Evolutionary conservation across 345 rosid species (phyloP), one percentile per base, ranked within the genome.

Genomic region (Microthlaspi erraticum): DNA sequence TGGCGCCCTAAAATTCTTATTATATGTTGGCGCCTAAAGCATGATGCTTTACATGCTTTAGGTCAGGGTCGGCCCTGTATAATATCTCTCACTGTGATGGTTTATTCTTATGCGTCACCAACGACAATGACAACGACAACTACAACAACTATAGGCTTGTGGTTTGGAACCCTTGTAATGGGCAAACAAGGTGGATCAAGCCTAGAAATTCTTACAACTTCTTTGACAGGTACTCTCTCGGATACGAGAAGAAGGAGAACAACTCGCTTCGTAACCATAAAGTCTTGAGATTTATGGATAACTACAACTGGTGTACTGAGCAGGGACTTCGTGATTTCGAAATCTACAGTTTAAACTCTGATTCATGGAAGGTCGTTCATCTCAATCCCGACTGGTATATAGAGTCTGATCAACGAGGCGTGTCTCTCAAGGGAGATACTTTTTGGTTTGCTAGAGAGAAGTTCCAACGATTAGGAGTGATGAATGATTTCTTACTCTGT

Each of bases 291-390:
- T 26, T 26, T 26, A 26, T 26, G 20, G 12, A 38, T 38, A 3
- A 38, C 3, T 38, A 10, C 41, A 0, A 10, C 41, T 0, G 2
- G 41, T 2, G 3, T 10, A 0, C 0, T 10, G 10, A 2, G 7
- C 7, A 1, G 7, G 2, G 16, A 13, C 0, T 41, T 8, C 1
- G 13, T n/a, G 59, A 9, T 0, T 60, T 60, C 8, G 9, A 34
- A 16, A 19, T 64, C 68, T 36, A 10, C 29, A 9, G 2, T 43
- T 60, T 13, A 5, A 34, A 16, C 13, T 64, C 68, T 36, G 7
- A 49, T 9, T 48, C 69, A 33, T 63, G 68, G 55, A 33, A 18
- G 20, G 43, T 36, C n/a, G 29, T 54, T 32, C 12, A 32, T 54
- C 6, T 54, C 16, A 31, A 6, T 5, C 38, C 12, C 4, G 20